These are phyloP conservation scores for Phytophthora sansomeana DNA, from an alignment of 352 stramenopile species.

Conservation along the genomic window DNA sequence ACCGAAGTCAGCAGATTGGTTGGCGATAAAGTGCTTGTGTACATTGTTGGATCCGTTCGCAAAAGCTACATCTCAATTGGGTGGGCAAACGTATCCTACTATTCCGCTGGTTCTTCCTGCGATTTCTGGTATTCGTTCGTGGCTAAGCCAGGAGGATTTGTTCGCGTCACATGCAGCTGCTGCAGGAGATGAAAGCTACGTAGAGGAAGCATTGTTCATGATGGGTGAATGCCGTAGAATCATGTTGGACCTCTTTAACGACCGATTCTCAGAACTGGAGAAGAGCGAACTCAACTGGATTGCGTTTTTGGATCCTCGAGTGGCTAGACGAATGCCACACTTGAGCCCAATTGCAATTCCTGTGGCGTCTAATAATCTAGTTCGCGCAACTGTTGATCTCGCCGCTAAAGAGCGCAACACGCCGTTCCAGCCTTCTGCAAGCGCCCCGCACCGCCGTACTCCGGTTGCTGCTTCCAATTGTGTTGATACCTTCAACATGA, in stretches of 20 bases:
- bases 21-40: slow-evolving; percentile 7
- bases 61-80: not conserved
- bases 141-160: not conserved
- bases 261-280: not conserved
- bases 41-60: slow-evolving; percentile 6
- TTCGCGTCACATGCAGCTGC: not conserved
- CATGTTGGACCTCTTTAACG: slow-evolving; percentile 2
- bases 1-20: slow-evolving; percentile 4
- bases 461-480: not conserved
- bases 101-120: slow-evolving; percentile 6
- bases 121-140: not conserved
- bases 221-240: slow-evolving; percentile 11
- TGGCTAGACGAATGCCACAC: not conserved
- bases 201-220: slow-evolving; percentile 1
- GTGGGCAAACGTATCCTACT: slow-evolving; percentile 4
- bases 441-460: not conserved
- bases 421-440: not conserved
- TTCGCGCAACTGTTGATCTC: not conserved
- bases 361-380: not conserved
- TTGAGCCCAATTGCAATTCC: not conserved
- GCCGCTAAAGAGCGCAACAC: not conserved
- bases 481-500: not conserved
- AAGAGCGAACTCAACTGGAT: slow-evolving; percentile 2
- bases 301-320: not conserved
- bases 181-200: slow-evolving; percentile 3